These are phyloP conservation scores for Candida dubliniensis DNA, from an alignment of 1,139 yeast species.

Conservation along the genomic window DNA sequence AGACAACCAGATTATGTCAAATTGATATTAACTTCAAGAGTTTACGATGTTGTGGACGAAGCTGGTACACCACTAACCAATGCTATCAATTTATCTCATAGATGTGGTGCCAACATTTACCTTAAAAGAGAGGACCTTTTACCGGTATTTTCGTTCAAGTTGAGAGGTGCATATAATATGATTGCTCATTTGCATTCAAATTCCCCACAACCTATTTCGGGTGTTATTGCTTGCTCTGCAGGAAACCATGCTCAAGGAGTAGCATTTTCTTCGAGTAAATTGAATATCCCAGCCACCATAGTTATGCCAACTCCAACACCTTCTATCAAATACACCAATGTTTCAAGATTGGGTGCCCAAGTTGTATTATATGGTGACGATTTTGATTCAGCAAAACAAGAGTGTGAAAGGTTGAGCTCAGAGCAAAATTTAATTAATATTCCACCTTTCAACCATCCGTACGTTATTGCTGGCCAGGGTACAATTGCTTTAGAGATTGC, in stretches of 20 bases:
- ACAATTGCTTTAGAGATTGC: constrained; percentile 91
- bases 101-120: constrained; percentile 67
- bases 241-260: constrained; percentile 99
- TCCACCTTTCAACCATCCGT: constrained; percentile 98
- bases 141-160: constrained; percentile 93
- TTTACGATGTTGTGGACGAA: constrained; percentile 82
- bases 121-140: constrained; percentile 89
- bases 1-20: constrained; percentile 93
- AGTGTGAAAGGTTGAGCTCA: constrained; percentile 70
- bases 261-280: constrained; percentile 81
- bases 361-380: constrained; percentile 93
- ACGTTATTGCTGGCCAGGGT: constrained; percentile 99
- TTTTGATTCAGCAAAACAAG: constrained; percentile 88
- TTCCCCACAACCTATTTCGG: constrained; percentile 61
- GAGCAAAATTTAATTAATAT: constrained; percentile 79
- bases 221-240: constrained; percentile 97
- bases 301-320: constrained; percentile 99
- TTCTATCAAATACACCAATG: constrained; percentile 87
- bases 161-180: constrained; percentile 97
- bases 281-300: constrained; percentile 90
- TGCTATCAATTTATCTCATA: constrained; percentile 75
- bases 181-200: constrained; percentile 73
- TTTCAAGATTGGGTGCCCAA: constrained; percentile 87
- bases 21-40: constrained; percentile 84
- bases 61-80: constrained; percentile 79